A percentile compares a stretch with the other conserved stretches of the same genome.
Evolutionary conservation across 1,284 basidiomycete genomes (phyloP).

Genomic region (Rhodotorula sp.): DNA sequence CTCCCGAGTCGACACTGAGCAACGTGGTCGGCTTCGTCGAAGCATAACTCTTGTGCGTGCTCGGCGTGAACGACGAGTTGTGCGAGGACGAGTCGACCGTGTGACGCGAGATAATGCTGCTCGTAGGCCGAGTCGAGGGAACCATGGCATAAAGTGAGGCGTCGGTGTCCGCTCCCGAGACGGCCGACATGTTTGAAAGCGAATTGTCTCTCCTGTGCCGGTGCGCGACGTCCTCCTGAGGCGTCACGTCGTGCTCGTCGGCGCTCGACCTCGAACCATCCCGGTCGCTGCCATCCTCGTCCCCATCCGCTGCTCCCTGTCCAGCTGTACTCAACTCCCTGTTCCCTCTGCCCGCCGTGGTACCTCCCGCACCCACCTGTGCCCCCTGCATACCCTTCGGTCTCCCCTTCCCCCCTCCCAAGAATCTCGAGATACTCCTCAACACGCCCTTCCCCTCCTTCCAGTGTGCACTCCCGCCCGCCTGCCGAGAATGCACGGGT

Average conservation of each 20-base stretch:
- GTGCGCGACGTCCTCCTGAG: not conserved
- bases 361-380: not conserved
- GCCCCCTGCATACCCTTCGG: constrained; percentile 8
- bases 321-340: constrained; percentile 2
- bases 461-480: not conserved
- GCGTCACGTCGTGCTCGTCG: not conserved
- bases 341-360: not conserved
- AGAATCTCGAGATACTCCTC: constrained; percentile 25
- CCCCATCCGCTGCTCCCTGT: not conserved
- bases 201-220: not conserved
- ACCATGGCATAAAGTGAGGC: constrained; percentile 41
- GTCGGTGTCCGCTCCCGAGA: constrained; percentile 40
- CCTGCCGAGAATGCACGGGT: too few species aligned
- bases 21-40: constrained; percentile 95
- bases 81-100: constrained; percentile 22
- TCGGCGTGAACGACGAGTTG: constrained; percentile 32
- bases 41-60: constrained; percentile 51
- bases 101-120: constrained; percentile 21
- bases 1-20: constrained; percentile 75
- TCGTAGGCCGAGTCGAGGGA: constrained; percentile 37
- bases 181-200: not conserved
- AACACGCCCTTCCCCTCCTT: constrained; percentile 14
- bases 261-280: too few species aligned
- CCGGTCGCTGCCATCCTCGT: not conserved
- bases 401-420: constrained; percentile 20